phyloP scores from a whole-genome alignment of 768 basidiomycete species.

The Mycena maculata region DNA sequence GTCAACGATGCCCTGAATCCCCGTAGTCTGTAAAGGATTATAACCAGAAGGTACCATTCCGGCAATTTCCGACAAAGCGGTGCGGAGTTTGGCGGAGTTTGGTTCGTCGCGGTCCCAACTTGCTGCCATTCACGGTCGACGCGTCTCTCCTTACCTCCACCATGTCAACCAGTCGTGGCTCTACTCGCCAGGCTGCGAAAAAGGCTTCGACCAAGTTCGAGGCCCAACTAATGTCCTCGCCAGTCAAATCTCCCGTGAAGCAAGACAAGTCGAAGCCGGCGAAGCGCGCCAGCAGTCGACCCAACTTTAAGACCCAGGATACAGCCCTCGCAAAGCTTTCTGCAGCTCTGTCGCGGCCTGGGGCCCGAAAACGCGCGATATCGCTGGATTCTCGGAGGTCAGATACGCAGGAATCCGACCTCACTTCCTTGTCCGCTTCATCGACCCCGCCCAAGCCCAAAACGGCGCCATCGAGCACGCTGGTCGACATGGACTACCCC shows the following conservation, averaged over 20 bases:
- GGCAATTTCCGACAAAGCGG: no score
- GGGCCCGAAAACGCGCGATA: slow-evolving; percentile 7
- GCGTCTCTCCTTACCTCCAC: slow-evolving; percentile 2
- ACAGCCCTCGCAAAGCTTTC: slow-evolving; percentile 7
- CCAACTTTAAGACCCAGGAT: neutral
- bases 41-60: no score
- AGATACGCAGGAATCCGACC: slow-evolving; percentile 30
- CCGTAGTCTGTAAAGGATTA: no score
- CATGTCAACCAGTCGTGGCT: slow-evolving; percentile 15
- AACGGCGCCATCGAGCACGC: slow-evolving; percentile 27
- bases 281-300: slow-evolving; percentile 15
- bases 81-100: no score
- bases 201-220: slow-evolving; percentile 28
- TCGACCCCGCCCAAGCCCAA: slow-evolving; percentile 11
- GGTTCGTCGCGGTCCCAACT: no score
- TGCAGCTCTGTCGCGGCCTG: neutral
- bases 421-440: slow-evolving; percentile 31
- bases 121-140: no score
- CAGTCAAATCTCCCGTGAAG: neutral
- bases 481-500: neutral
- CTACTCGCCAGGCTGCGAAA: slow-evolving; percentile 30
- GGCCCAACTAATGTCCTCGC: slow-evolving; percentile 32
- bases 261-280: slow-evolving; percentile 2
- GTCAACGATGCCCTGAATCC: neutral
- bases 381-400: slow-evolving; percentile 24